Conservation (phyloP, 2,329 filamentous ascomycete genomes). For the Dryadomyces sulphureus region DNA sequence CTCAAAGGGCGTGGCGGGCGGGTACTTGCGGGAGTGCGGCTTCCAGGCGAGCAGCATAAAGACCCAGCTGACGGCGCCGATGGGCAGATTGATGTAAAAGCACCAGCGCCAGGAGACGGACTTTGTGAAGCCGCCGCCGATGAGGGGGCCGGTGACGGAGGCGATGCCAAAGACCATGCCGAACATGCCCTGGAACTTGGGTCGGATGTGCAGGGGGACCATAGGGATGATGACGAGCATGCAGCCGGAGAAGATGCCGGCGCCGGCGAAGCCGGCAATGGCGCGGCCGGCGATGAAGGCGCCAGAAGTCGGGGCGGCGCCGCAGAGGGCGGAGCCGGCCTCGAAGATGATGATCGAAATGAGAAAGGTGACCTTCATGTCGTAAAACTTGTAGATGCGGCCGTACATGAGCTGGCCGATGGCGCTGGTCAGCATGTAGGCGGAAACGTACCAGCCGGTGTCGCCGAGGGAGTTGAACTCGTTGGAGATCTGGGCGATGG, state of each 20-base stretch:
- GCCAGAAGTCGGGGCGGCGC: constrained; percentile 35
- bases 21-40: constrained; percentile 8
- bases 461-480: constrained; percentile 43
- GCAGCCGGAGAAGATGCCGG: constrained; percentile 42
- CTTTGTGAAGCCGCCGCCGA: constrained; percentile 40
- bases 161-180: constrained; percentile 40
- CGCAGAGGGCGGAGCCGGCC: constrained; percentile 38
- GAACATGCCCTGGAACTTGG: constrained; percentile 41
- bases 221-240: constrained; percentile 42
- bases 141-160: constrained; percentile 35
- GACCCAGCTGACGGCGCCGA: constrained; percentile 34
- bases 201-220: constrained; percentile 44
- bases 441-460: constrained; percentile 49
- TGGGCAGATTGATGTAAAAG: constrained; percentile 44
- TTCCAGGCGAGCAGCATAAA: constrained; percentile 34
- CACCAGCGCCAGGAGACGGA: constrained; percentile 39
- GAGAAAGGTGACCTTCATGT: constrained; percentile 33
- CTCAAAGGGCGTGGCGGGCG: constrained; percentile 18
- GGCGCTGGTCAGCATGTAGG: constrained; percentile 44
- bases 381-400: constrained; percentile 38
- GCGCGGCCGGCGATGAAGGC: constrained; percentile 42
- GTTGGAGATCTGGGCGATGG: constrained; percentile 39
- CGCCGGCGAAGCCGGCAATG: constrained; percentile 39
- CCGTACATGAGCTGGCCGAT: constrained; percentile 40
- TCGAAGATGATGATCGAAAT: constrained; percentile 35